Evolutionary conservation across 1,284 basidiomycete genomes (phyloP).

Genomic region (Flammula alnicola): DNA sequence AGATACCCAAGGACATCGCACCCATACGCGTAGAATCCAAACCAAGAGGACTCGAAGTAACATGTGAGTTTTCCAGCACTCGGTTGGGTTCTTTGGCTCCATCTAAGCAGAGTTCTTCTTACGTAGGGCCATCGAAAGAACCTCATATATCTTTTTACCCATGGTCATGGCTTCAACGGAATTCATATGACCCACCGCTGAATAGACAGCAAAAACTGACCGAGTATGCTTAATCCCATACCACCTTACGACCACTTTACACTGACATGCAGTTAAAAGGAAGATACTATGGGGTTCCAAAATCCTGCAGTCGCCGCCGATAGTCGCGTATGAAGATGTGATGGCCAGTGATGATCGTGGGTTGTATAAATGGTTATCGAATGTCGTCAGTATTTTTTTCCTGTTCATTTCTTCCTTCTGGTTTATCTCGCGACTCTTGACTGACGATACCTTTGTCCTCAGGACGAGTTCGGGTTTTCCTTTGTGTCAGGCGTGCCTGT

Average conservation of each 20-base stretch:
- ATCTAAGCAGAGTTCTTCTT: no score
- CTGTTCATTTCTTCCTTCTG: neutral
- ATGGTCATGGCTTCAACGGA: slow-evolving; percentile 80
- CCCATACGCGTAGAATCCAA: slow-evolving; percentile 67
- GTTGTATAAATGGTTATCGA: slow-evolving; percentile 81
- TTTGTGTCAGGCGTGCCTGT: slow-evolving; percentile 85
- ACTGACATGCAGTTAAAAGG: slow-evolving; percentile 42
- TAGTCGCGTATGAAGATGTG: slow-evolving; percentile 74
- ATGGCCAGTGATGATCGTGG: slow-evolving; percentile 73
- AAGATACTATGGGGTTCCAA: slow-evolving; percentile 83
- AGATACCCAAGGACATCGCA: slow-evolving; percentile 80
- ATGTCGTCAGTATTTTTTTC: slow-evolving; percentile 63
- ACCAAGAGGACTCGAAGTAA: slow-evolving; percentile 69
- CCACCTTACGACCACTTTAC: neutral
- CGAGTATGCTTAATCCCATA: slow-evolving; percentile 45
- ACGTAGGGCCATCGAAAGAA: slow-evolving; percentile 61
- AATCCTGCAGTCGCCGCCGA: slow-evolving; percentile 79
- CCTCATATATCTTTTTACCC: slow-evolving; percentile 83
- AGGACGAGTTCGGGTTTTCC: slow-evolving; percentile 90
- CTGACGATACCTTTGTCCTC: slow-evolving; percentile 5
- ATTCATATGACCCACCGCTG: slow-evolving; percentile 76
- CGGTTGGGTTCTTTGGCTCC: no score
- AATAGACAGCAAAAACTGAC: slow-evolving; percentile 28
- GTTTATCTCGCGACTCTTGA: neutral
- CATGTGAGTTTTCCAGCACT: slow-evolving; percentile 54